Conservation (phyloP, 2,329 filamentous ascomycete species). For the Lasiodiplodia citricola region DNA sequence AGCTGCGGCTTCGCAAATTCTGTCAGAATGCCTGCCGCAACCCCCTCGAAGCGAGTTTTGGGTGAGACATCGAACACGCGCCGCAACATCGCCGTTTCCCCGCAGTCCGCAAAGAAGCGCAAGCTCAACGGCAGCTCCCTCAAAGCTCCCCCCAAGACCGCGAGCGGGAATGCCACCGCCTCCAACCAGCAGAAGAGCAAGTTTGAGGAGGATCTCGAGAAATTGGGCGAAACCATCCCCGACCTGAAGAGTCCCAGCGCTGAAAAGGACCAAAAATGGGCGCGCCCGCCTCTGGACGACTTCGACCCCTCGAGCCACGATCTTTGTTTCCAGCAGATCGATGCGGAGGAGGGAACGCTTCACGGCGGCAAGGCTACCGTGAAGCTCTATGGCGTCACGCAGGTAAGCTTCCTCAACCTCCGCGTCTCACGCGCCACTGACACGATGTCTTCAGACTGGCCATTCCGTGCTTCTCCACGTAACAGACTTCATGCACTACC, state of each 20-base stretch:
- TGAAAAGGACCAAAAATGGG: slow-evolving; percentile 95
- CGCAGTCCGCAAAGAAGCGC: slow-evolving; percentile 74
- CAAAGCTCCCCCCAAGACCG: slow-evolving; percentile 67
- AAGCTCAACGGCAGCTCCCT: slow-evolving; percentile 73
- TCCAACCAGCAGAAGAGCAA: slow-evolving; percentile 84
- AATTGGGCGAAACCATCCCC: slow-evolving; percentile 90
- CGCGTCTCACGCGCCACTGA: slow-evolving; percentile 43
- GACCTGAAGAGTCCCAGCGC: slow-evolving; percentile 84
- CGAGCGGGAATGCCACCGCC: slow-evolving; percentile 57
- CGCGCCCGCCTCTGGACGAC: slow-evolving; percentile 64
- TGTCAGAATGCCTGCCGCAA: slow-evolving; percentile 41
- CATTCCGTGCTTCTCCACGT: slow-evolving; percentile 96
- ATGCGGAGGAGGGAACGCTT: slow-evolving; percentile 86
- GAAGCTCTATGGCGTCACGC: slow-evolving; percentile 92
- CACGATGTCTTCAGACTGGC: slow-evolving; percentile 58
- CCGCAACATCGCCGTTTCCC: slow-evolving; percentile 51
- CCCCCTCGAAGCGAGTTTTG: slow-evolving; percentile 54
- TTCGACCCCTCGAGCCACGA: slow-evolving; percentile 70
- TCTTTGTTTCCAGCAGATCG: slow-evolving; percentile 94
- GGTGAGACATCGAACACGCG: slow-evolving; percentile 52
- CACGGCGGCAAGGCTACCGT: slow-evolving; percentile 77
- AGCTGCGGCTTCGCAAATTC: neutral
- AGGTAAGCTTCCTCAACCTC: slow-evolving; percentile 54
- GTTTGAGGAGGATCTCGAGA: slow-evolving; percentile 92
- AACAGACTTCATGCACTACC: slow-evolving; percentile 93